Evolutionary conservation across 2,329 filamentous ascomycete species (phyloP), one percentile per base, ranked within the genome.

Genomic region (Ambrosiella beaveri): DNA sequence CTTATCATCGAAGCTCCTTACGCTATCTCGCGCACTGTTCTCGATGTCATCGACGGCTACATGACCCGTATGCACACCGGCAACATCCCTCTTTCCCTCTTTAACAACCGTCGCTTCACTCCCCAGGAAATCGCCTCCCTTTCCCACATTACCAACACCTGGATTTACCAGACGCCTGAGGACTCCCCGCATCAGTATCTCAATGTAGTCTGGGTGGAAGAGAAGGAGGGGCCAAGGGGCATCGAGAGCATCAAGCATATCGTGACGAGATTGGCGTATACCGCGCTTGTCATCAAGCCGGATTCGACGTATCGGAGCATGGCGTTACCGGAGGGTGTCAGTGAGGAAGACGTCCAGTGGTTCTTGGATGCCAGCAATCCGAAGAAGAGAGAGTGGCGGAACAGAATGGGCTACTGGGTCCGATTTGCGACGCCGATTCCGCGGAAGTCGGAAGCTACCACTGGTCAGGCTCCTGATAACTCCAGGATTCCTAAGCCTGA

Each of bases 31-130:
- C 19, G 61, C 19, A 64, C 66, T 2, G 63, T 72, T 35, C 65
- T 74, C n/a, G 65, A 68, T 6, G 67, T 70, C 2, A 63, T 73
- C 1, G 64, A 72, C 55, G 61, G 65, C 7, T 63, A 66, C 9
- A 58, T 69, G 0, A 62, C 63, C 27, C 63, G 60, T 12, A 63
- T 71, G 9, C 61, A 62, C 7, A 64, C 64, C 7, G 63, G 64
- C 12, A 63, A 59, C 1, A 59, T 72, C 5, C 64, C 69, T 1
- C 59, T 67, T 11, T 37, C 58, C 4, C 36, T 61, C 7, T 53
- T 66, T n/a, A 60, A 61, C 2, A 57, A 63, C 2, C 55, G 61
- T 3, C 56, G 63, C 2, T 61, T 68, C 6, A 56, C 58, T 0
- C n/a, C 54, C 2, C 19, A 57, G 0, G 64, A 68, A 11, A 60